Conservation (phyloP, 208 protist species). For the Paratrypanosoma confusum region DNA sequence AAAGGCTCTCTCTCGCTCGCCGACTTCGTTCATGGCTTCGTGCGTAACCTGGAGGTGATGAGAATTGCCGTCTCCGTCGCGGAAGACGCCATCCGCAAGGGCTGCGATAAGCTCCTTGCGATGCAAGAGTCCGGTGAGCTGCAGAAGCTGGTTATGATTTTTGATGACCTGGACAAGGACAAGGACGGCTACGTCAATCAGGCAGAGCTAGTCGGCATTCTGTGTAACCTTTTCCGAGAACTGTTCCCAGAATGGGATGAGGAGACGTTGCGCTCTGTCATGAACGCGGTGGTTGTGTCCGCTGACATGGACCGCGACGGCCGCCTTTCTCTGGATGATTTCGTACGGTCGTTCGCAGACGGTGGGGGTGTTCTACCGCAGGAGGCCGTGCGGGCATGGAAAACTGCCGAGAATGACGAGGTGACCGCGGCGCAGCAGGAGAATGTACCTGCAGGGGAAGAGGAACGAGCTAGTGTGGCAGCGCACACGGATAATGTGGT, state of each 20-base stretch:
- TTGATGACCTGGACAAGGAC: conserved; percentile 24
- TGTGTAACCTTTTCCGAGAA: conserved; percentile 43
- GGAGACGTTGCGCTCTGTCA: conserved; percentile 36
- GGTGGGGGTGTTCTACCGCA: conserved; percentile 18
- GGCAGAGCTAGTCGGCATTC: conserved; percentile 31
- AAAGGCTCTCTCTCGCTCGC: conserved; percentile 31
- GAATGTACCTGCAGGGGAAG: neutral
- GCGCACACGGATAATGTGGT: neutral
- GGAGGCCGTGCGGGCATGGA: conserved; percentile 5
- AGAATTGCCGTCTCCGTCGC: conserved; percentile 41
- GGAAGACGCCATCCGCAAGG: conserved; percentile 33
- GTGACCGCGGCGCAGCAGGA: neutral
- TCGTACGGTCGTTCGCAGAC: conserved; percentile 51
- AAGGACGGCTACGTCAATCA: conserved; percentile 34
- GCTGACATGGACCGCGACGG: conserved; percentile 25
- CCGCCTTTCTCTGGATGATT: conserved; percentile 49
- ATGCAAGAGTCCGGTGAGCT: conserved; percentile 60
- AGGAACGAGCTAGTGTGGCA: neutral
- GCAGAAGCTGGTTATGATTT: conserved; percentile 23
- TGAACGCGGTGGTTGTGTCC: conserved; percentile 49
- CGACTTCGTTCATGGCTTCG: conserved; percentile 53
- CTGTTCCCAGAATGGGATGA: conserved; percentile 58
- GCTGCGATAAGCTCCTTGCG: conserved; percentile 33
- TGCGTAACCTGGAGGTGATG: conserved; percentile 39
- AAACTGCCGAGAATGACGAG: neutral